Conservation (phyloP, 495 filamentous ascomycete genomes). For the Gamarada debralockiae region DNA sequence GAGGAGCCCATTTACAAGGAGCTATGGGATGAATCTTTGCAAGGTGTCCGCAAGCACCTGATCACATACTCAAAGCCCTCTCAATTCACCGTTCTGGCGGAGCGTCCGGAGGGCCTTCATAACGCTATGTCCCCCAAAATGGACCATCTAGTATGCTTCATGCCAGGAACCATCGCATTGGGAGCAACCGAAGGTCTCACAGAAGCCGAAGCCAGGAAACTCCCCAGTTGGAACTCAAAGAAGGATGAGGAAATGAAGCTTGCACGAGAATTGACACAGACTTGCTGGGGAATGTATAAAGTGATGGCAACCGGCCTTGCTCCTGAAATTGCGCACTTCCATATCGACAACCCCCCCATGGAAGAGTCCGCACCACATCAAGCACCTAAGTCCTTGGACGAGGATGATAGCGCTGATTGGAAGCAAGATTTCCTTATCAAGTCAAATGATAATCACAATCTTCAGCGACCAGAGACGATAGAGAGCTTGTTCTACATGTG, state of each 20-base stretch:
- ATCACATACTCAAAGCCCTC: slow-evolving; percentile 80
- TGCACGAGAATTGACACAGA: slow-evolving; percentile 86
- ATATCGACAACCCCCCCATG: slow-evolving; percentile 59
- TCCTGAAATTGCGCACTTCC: slow-evolving; percentile 88
- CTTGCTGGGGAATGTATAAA: slow-evolving; percentile 96
- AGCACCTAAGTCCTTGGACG: slow-evolving; percentile 42
- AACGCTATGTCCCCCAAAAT: slow-evolving; percentile 75
- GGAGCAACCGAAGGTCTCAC: slow-evolving; percentile 76
- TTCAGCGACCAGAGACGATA: slow-evolving; percentile 94
- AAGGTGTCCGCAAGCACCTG: slow-evolving; percentile 85
- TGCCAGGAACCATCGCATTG: slow-evolving; percentile 92
- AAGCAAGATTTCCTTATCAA: slow-evolving; percentile 75
- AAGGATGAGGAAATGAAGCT: slow-evolving; percentile 85
- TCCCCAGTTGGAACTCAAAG: slow-evolving; percentile 65
- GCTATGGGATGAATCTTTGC: slow-evolving; percentile 86
- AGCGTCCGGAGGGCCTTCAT: slow-evolving; percentile 73
- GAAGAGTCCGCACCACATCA: slow-evolving; percentile 48
- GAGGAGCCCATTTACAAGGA: slow-evolving; percentile 83
- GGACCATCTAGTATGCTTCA: slow-evolving; percentile 97
- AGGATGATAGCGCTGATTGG: slow-evolving; percentile 54
- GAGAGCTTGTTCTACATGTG: slow-evolving; percentile 98
- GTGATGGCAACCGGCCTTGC: slow-evolving; percentile 84
- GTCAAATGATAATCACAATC: slow-evolving; percentile 73
- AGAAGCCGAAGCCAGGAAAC: slow-evolving; percentile 68
- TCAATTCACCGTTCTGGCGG: slow-evolving; percentile 79